Evolutionary conservation across 345 rosid genomes (phyloP).

Genomic region (Orychophragmus violaceus): DNA sequence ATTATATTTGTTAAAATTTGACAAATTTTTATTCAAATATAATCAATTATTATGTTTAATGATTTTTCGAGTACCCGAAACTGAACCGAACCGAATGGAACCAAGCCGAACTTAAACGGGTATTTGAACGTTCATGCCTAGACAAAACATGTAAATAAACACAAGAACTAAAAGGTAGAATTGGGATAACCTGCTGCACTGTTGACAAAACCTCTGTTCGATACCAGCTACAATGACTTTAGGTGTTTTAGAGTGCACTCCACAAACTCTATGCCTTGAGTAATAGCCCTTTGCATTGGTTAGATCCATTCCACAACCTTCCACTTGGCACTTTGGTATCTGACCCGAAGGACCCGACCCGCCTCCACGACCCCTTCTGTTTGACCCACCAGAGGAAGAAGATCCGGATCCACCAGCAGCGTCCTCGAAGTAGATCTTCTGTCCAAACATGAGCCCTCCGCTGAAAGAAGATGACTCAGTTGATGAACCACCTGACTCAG

Average conservation of each 20-base stretch:
- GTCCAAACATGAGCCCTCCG: slow-evolving; percentile 73
- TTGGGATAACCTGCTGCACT: slow-evolving; percentile 78
- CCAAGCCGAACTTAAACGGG: no score
- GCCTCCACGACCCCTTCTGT: slow-evolving; percentile 36
- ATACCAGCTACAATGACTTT: slow-evolving; percentile 73
- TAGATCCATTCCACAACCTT: slow-evolving; percentile 92
- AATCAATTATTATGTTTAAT: no score
- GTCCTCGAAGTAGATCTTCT: slow-evolving; percentile 77
- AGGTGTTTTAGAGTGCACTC: slow-evolving; percentile 76
- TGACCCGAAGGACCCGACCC: slow-evolving; percentile 43
- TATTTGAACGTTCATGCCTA: no score
- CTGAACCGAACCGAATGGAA: no score
- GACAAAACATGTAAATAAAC: slow-evolving; percentile 20
- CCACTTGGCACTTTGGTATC: slow-evolving; percentile 89
- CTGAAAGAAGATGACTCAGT: slow-evolving; percentile 50
- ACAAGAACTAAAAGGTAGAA: not conserved
- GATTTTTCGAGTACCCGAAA: no score
- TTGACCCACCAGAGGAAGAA: slow-evolving; percentile 26
- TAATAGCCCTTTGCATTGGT: slow-evolving; percentile 87
- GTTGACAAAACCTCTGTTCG: slow-evolving; percentile 95
- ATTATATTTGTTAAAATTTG: no score
- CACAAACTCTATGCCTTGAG: slow-evolving; percentile 90
- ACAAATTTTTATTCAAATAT: no score
- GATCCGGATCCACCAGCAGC: slow-evolving; percentile 50
- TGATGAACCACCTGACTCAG: slow-evolving; percentile 46